Conservation (phyloP, 345 rosid genomes). For the Rhodamnia argentea region DNA sequence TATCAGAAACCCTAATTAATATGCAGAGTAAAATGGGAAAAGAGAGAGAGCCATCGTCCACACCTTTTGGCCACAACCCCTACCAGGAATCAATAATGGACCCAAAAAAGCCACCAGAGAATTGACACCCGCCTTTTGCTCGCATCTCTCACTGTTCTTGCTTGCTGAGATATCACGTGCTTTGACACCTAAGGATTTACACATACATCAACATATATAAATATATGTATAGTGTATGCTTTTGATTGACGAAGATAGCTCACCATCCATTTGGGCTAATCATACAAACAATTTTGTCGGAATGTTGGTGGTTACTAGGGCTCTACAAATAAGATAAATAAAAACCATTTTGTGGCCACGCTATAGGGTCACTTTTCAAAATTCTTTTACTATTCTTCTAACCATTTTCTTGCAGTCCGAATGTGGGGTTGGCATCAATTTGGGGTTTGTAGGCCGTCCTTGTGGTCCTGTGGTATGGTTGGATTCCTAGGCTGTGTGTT, state of each 20-base stretch:
- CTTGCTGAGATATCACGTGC: background rate
- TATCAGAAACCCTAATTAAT: background rate
- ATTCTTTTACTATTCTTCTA: background rate
- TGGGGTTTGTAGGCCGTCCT: background rate
- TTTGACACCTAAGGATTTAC: background rate
- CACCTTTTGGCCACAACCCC: background rate
- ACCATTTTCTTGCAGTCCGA: background rate
- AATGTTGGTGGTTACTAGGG: conserved; percentile 7
- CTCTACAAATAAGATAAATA: background rate
- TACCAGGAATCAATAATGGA: background rate
- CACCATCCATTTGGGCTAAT: conserved; percentile 25
- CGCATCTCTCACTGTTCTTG: background rate
- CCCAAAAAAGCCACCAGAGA: background rate
- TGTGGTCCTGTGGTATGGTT: background rate
- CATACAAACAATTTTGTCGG: conserved; percentile 31
- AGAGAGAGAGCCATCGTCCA: background rate
- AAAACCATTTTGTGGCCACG: background rate
- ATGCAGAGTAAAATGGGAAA: background rate
- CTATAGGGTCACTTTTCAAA: background rate
- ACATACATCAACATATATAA: background rate
- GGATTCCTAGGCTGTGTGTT: background rate
- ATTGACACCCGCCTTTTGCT: conserved; percentile 1
- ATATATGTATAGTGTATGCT: background rate
- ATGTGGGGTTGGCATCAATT: background rate
- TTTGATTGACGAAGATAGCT: conserved; percentile 34